Conservation (phyloP, 2,329 filamentous ascomycete genomes). For the Camillea tinctor region DNA sequence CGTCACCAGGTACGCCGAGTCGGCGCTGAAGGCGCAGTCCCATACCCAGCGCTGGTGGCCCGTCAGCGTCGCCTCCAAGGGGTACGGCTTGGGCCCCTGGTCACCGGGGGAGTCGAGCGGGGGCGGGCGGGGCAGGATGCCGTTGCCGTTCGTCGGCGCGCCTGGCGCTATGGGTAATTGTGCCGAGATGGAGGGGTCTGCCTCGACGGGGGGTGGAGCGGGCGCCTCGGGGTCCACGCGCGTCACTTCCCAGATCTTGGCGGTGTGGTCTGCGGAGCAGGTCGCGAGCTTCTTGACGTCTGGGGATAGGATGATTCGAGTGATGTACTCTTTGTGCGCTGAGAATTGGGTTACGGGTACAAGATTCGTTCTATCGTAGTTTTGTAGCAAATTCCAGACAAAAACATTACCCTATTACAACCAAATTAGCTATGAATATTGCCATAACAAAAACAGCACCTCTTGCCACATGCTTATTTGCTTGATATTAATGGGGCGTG, state of each 20-base stretch:
- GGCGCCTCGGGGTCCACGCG: slow-evolving; percentile 56
- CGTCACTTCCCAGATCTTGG: slow-evolving; percentile 90
- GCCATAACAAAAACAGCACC: background rate
- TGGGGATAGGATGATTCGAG: slow-evolving; percentile 84
- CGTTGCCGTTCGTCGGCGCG: slow-evolving; percentile 1
- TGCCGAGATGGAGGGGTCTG: too few species aligned
- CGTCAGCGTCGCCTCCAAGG: slow-evolving; percentile 81
- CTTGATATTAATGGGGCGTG: background rate
- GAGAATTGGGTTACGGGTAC: slow-evolving; percentile 85
- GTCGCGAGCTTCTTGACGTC: slow-evolving; percentile 94
- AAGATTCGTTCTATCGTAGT: slow-evolving; percentile 77
- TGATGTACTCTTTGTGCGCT: slow-evolving; percentile 91
- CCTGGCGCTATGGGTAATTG: too few species aligned
- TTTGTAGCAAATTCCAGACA: slow-evolving; percentile 91
- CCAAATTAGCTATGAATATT: background rate
- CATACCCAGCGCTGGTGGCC: slow-evolving; percentile 96
- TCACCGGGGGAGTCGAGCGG: slow-evolving; percentile 32
- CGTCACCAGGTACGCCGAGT: slow-evolving; percentile 89
- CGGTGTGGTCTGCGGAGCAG: slow-evolving; percentile 89
- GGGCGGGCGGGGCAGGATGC: background rate
- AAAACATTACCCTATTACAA: slow-evolving; percentile 81
- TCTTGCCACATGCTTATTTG: background rate
- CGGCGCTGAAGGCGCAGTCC: slow-evolving; percentile 94
- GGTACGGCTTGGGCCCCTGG: slow-evolving; percentile 58
- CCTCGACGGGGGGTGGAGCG: slow-evolving; percentile 10